These are phyloP conservation scores for Selaginella moellendorffii DNA, from an alignment of 75 land plant genomes.

Conservation along the genomic window DNA sequence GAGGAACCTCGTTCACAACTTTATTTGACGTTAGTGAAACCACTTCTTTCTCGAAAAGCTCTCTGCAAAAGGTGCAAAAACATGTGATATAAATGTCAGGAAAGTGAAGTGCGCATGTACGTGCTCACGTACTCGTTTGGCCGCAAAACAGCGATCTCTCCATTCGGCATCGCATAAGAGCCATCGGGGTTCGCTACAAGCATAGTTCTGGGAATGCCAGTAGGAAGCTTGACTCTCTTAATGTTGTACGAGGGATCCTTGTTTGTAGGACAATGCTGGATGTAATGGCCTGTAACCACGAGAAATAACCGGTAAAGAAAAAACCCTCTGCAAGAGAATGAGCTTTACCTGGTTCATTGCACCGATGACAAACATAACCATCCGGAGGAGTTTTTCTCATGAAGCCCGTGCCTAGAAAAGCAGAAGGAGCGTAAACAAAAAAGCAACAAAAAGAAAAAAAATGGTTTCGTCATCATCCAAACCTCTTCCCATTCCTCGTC, in stretches of 20 bases:
- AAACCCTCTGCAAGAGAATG: neutral
- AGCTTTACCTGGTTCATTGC: conserved; percentile 53
- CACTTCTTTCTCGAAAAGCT: conserved; percentile 85
- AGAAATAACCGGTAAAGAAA: neutral
- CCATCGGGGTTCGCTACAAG: conserved; percentile 82
- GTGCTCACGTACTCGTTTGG: conserved; percentile 62
- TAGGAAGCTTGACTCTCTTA: conserved; percentile 81
- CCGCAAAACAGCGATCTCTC: conserved; percentile 63
- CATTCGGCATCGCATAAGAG: conserved; percentile 85
- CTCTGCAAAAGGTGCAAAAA: conserved; percentile 24
- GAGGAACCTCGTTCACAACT: conserved; percentile 51
- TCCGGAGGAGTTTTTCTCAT: conserved; percentile 56
- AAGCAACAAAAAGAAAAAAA: neutral
- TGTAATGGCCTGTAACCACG: conserved; percentile 62
- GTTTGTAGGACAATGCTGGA: conserved; percentile 99
- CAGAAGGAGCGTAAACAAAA: neutral
- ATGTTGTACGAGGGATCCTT: conserved; percentile 91
- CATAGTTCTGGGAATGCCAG: conserved; percentile 98
- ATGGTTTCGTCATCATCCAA: neutral
- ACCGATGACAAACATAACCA: conserved; percentile 82
- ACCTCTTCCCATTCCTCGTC: conserved; percentile 25
- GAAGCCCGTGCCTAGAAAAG: conserved; percentile 14
- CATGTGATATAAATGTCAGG: neutral
- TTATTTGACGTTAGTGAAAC: conserved; percentile 47
- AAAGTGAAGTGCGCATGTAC: neutral